These are phyloP conservation scores for Simplicillium sp. DNA, from an alignment of 2,329 filamentous ascomycete species.

Conservation along the genomic window DNA sequence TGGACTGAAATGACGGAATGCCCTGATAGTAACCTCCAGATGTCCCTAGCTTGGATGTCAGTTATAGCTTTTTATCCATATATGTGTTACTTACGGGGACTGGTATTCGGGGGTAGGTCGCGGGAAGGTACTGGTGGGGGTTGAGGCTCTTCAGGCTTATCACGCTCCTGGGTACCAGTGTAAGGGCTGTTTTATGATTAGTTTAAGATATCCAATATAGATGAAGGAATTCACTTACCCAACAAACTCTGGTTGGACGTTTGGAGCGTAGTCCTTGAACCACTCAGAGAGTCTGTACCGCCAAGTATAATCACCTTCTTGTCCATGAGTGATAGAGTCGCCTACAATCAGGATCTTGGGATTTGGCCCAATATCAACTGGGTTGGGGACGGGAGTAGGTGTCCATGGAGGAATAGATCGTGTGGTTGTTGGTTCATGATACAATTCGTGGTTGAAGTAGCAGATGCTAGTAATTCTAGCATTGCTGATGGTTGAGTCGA, in stretches of 20 bases:
- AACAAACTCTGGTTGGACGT: constrained; percentile 1
- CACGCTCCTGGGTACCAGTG: constrained; percentile 19
- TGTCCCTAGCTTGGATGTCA: not conserved
- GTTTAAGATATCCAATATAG: constrained; percentile 11
- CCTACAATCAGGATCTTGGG: constrained; percentile 23
- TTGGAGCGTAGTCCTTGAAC: constrained; percentile 14
- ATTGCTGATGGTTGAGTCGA: too few relatives aligned
- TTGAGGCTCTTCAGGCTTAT: constrained; percentile 1
- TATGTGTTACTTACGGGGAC: constrained; percentile 1
- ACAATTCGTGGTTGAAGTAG: too few relatives aligned
- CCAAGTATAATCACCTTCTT: constrained; percentile 31
- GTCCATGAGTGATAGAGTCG: constrained; percentile 28
- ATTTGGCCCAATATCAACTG: not conserved
- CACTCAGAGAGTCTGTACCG: constrained; percentile 30
- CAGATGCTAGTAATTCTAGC: too few relatives aligned
- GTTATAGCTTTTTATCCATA: not conserved
- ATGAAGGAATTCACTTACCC: not conserved
- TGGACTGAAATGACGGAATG: not conserved
- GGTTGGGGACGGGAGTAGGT: constrained; percentile 1
- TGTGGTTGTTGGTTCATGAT: not conserved
- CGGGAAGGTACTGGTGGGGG: constrained; percentile 8
- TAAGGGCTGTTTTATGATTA: constrained; percentile 28
- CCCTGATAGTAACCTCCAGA: constrained; percentile 2
- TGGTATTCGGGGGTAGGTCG: constrained; percentile 5
- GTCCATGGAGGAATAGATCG: not conserved